A percentile compares a stretch with the other conserved stretches of the same genome.
Evolutionary conservation across 352 stramenopile species (phyloP).

Genomic region (Phytopythium ostracodes): DNA sequence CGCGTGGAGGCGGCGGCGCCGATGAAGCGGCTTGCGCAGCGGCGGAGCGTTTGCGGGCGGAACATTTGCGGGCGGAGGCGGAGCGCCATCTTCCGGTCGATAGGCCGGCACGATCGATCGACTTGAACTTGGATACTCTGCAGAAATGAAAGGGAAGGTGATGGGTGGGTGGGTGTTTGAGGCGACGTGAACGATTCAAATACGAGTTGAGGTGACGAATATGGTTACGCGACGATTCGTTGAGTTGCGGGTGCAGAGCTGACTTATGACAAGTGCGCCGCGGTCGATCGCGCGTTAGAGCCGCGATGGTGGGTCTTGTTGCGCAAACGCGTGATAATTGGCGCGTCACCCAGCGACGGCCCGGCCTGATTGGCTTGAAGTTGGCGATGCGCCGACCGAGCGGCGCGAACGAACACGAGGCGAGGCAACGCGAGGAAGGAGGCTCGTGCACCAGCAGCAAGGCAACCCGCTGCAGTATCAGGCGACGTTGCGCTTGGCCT

Average conservation of each 20-base stretch:
- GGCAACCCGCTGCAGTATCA: too few species aligned
- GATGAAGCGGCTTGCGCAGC: not conserved
- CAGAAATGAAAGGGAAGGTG: not conserved
- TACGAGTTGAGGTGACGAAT: not conserved
- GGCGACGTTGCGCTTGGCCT: not conserved
- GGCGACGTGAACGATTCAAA: not conserved
- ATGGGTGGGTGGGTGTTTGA: not conserved
- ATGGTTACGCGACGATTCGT: not conserved
- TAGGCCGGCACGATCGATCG: not conserved
- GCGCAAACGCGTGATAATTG: not conserved
- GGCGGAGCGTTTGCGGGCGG: not conserved
- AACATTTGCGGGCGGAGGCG: not conserved
- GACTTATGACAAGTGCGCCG: not conserved
- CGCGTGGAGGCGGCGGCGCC: not conserved
- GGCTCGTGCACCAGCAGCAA: too few species aligned
- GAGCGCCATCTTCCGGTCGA: not conserved
- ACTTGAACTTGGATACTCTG: conserved; percentile 4
- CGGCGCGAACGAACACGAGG: too few species aligned
- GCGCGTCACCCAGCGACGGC: not conserved
- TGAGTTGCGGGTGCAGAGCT: not conserved
- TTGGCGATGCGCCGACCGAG: not conserved
- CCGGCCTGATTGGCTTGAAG: not conserved
- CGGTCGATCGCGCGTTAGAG: not conserved
- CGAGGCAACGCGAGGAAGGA: too few species aligned
- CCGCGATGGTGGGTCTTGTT: not conserved